phyloP scores from a whole-genome alignment of 2,329 filamentous ascomycete species.

The Clarireedia hainanense region DNA sequence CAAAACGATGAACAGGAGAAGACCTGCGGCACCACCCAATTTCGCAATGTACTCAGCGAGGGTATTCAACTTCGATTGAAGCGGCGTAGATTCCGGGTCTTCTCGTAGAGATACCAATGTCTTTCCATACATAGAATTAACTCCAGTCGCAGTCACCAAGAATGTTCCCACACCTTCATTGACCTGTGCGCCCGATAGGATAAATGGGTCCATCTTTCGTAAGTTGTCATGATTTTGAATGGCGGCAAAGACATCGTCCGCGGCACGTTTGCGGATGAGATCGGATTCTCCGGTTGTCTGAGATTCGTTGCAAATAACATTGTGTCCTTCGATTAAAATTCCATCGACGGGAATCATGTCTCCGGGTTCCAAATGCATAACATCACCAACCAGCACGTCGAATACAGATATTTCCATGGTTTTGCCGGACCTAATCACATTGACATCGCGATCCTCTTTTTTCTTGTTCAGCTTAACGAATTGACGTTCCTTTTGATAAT shows the following conservation, averaged over 20 bases:
- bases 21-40: conserved; percentile 61
- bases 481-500: conserved; percentile 75
- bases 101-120: conserved; percentile 72
- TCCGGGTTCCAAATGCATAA: conserved; percentile 65
- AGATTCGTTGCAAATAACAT: conserved; percentile 65
- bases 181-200: conserved; percentile 71
- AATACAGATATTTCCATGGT: conserved; percentile 62
- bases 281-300: conserved; percentile 72
- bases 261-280: conserved; percentile 58
- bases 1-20: conserved; percentile 69
- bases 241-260: conserved; percentile 54
- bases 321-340: conserved; percentile 59
- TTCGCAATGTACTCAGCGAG: conserved; percentile 77
- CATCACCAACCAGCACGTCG: conserved; percentile 65
- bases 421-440: conserved; percentile 67
- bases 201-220: conserved; percentile 69
- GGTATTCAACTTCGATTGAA: conserved; percentile 70
- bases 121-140: conserved; percentile 68
- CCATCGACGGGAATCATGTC: conserved; percentile 66
- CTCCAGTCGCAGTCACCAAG: conserved; percentile 65
- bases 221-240: conserved; percentile 53
- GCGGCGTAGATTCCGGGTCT: conserved; percentile 67
- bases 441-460: conserved; percentile 68
- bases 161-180: conserved; percentile 70
- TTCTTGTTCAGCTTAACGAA: conserved; percentile 76